Base-by-base conservation (phyloP, 352 stramenopile species). In the Globisporangium sylvaticum region DNA sequence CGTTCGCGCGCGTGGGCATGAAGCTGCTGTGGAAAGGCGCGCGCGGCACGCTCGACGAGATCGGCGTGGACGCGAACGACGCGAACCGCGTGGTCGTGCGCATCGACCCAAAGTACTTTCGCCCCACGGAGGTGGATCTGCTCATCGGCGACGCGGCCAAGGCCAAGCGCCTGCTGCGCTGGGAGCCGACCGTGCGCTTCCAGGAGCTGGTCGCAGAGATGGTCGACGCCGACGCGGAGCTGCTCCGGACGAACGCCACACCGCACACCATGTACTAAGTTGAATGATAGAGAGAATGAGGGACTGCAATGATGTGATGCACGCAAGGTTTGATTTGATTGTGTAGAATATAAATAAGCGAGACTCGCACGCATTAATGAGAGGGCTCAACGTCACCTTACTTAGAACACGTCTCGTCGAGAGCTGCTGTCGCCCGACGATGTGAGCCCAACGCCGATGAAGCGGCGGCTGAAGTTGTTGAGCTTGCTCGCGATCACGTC, bases 41-140 rank as follows among this genome's bases (percentile, higher is more conserved):
- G 42, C 72, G 73, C 29, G 96, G 96, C 55, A 95, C 89, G 3
- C 77, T 98, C 10, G 86, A 99, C 7, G 97, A 99, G 75, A 73
- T 98, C 37, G 97, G 96, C 50, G 92, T 98, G 39, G 85, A 98
- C 72, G 87, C 86, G 5, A 77, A 70, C 42, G 87, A 99, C 68
- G 77, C 91, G 62, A 83, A 84, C 32, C 81, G 88, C 24, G 84
- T 98, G 29, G 74, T 99, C 27, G 96, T 99, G 29, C 85, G 87
- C 37, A 91, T 99, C 46, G 97, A 99, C 68, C 92, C 94, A 39
- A 87, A 88, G 66, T 99, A 99, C 78, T 99, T 99, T 83, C 96
- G 97, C 29, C 97, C 97, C 24, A 98, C 97, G 2, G 97, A 99
- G 76, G 97, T 99, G 4, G 97, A 99, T 70, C 75, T 99, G 34